Conservation (phyloP, 257 asterid genomes). For the Nicotiana noctiflora region DNA sequence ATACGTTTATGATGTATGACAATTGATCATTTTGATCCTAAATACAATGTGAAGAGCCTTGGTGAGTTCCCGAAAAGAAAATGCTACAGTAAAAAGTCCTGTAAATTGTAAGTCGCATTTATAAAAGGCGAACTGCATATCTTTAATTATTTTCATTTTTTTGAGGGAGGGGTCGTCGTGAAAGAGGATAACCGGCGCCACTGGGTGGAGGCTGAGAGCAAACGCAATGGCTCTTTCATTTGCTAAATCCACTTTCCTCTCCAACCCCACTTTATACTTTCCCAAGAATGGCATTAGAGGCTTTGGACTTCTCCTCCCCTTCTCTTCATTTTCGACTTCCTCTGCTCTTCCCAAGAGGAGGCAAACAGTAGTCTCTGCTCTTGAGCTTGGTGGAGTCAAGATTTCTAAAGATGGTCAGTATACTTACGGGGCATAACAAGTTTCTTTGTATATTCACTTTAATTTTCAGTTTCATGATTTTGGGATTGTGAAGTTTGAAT, state of each 20-base stretch:
- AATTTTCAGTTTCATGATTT: slow-evolving; percentile 5
- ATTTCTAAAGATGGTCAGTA: slow-evolving; percentile 23
- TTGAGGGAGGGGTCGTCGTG: neutral
- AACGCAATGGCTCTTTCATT: slow-evolving; percentile 45
- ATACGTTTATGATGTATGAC: no score
- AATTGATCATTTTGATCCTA: no score
- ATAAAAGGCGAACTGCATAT: neutral
- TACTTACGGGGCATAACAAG: neutral
- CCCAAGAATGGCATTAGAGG: slow-evolving; percentile 25
- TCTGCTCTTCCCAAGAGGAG: slow-evolving; percentile 30
- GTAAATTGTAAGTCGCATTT: no score
- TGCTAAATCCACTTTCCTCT: slow-evolving; percentile 37
- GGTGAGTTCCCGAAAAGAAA: no score
- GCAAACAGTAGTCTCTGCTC: slow-evolving; percentile 36
- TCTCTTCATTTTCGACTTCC: slow-evolving; percentile 29
- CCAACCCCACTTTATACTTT: slow-evolving; percentile 31
- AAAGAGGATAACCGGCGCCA: neutral
- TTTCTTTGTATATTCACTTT: neutral
- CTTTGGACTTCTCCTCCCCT: slow-evolving; percentile 22
- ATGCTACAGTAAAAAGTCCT: no score
- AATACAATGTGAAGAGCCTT: no score
- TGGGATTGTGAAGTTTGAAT: neutral
- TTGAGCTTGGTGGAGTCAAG: slow-evolving; percentile 50
- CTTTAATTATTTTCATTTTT: no score
- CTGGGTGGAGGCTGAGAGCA: neutral